phyloP scores from a whole-genome alignment of 768 basidiomycete species.

The Boletus fagicola region DNA sequence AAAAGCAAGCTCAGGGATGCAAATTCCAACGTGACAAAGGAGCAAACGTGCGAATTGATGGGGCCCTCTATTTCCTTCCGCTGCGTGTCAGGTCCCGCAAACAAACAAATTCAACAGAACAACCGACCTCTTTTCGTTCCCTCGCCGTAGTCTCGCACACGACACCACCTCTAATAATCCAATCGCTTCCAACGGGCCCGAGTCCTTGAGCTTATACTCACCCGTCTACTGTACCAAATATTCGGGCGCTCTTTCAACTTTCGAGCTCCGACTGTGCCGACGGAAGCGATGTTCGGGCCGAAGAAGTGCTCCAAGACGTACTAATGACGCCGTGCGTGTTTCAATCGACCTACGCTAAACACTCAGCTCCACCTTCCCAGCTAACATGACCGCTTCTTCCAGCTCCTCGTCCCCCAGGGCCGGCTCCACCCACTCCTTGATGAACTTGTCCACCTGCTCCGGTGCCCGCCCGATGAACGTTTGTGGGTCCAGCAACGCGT shows the following conservation, averaged over 20 bases:
- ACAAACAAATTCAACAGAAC: background rate
- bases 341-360: background rate
- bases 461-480: conserved; percentile 95
- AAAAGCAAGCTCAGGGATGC: conserved; percentile 8
- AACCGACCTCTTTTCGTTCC: conserved; percentile 9
- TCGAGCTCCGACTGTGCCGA: conserved; percentile 17
- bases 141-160: background rate
- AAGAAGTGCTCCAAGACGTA: too few species aligned
- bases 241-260: conserved; percentile 19
- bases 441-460: conserved; percentile 88
- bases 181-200: background rate
- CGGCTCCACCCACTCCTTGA: conserved; percentile 86
- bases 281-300: conserved; percentile 23
- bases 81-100: conserved; percentile 1
- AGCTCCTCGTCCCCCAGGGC: conserved; percentile 63
- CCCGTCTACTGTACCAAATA: too few species aligned
- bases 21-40: conserved; percentile 21
- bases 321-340: background rate
- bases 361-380: conserved; percentile 58
- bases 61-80: conserved; percentile 15
- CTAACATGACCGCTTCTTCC: conserved; percentile 48
- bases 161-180: background rate
- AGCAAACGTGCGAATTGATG: conserved; percentile 32
- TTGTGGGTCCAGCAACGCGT: conserved; percentile 73
- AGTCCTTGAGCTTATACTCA: too few species aligned